Conservation (phyloP, 345 rosid genomes). For the Turnera subulata region DNA sequence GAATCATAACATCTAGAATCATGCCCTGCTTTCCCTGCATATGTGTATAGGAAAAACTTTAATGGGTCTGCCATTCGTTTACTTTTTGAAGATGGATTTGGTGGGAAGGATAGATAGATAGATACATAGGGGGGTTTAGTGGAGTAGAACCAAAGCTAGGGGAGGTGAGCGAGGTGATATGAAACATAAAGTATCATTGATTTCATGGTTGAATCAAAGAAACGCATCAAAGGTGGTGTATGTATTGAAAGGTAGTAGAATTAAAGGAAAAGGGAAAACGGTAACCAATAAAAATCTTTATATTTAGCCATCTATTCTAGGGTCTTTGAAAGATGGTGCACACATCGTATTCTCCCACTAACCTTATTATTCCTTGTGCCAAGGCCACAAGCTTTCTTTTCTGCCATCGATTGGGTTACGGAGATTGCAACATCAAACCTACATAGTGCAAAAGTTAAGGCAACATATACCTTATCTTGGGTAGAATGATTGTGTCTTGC, state of each 20-base stretch:
- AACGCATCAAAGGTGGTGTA: background rate
- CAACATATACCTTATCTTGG: too few relatives aligned
- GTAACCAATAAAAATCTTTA: constrained; percentile 5
- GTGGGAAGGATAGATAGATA: background rate
- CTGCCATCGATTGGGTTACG: constrained; percentile 17
- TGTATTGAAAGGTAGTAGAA: background rate
- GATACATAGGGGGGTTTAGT: constrained; percentile 12
- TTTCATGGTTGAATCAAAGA: constrained; percentile 25
- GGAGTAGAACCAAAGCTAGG: constrained; percentile 29
- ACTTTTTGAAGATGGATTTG: constrained; percentile 20
- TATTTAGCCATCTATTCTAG: too few relatives aligned
- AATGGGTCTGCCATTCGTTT: constrained; percentile 10
- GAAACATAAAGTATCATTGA: constrained; percentile 1
- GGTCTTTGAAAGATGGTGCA: constrained; percentile 20
- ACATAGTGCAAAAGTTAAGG: too few relatives aligned
- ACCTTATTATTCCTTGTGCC: constrained; percentile 12
- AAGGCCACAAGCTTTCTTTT: constrained; percentile 8
- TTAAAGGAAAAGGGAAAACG: constrained; percentile 8
- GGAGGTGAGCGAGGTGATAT: background rate
- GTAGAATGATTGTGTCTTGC: too few relatives aligned
- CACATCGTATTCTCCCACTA: constrained; percentile 24
- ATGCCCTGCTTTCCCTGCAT: constrained; percentile 11
- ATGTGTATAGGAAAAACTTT: constrained; percentile 10
- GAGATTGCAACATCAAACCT: constrained; percentile 24
- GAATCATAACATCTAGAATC: constrained; percentile 4